These are phyloP conservation scores for Yarrowia divulgata DNA, from an alignment of 805 yeast species.

Conservation along the genomic window DNA sequence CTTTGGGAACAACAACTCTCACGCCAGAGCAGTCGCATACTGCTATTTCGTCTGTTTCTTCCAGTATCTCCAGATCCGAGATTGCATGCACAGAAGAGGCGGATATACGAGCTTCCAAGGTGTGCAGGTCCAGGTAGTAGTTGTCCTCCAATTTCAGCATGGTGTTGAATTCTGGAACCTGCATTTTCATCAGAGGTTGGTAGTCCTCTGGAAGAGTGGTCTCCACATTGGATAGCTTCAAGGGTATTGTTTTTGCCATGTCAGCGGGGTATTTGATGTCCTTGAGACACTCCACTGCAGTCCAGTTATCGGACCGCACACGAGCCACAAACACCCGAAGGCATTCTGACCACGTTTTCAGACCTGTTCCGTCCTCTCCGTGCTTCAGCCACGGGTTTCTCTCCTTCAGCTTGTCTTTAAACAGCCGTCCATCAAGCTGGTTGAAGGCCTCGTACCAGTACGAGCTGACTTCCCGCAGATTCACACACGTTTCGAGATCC, in stretches of 20 bases:
- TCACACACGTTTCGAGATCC: conserved; percentile 5
- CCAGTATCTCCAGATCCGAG: not conserved
- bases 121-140: not conserved
- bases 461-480: conserved; percentile 2
- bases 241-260: no score
- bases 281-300: not conserved
- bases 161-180: not conserved
- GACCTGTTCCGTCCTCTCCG: not conserved
- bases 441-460: conserved; percentile 14
- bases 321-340: conserved; percentile 9
- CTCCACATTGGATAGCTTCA: no score
- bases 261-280: no score
- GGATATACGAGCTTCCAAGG: not conserved
- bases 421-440: not conserved
- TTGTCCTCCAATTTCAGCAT: not conserved
- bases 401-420: not conserved
- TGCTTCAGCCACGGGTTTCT: conserved; percentile 8
- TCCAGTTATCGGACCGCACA: not conserved
- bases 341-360: conserved; percentile 10
- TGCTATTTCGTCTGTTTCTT: not conserved
- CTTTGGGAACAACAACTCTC: not conserved
- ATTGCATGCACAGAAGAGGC: not conserved
- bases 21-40: not conserved
- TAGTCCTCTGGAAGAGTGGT: not conserved
- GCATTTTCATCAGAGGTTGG: not conserved